phyloP scores from a whole-genome alignment of 768 basidiomycete species.

The Hygrophorus russula region DNA sequence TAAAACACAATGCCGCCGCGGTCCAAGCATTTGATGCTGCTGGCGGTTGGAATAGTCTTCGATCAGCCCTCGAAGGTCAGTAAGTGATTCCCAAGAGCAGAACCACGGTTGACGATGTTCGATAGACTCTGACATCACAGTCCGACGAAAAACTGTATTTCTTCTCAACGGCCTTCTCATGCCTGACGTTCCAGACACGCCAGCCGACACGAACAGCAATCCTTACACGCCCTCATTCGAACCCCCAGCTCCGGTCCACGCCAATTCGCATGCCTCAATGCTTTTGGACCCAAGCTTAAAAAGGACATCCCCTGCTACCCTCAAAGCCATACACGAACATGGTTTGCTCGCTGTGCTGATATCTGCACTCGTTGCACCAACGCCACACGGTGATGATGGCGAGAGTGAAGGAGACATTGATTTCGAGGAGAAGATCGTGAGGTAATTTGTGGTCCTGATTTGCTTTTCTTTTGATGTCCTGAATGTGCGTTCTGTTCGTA shows the following conservation, averaged over 20 bases:
- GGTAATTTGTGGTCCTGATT: constrained; percentile 20
- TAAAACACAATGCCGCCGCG: constrained; percentile 70
- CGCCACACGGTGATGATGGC: constrained; percentile 59
- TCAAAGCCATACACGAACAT: constrained; percentile 36
- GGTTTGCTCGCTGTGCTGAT: constrained; percentile 40
- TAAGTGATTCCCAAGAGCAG: not conserved
- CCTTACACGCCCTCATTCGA: constrained; percentile 14
- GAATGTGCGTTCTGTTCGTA: constrained; percentile 11
- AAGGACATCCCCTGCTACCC: constrained; percentile 36
- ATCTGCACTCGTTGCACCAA: constrained; percentile 37
- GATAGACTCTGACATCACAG: constrained; percentile 63
- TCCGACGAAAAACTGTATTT: constrained; percentile 73
- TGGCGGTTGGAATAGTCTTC: constrained; percentile 57
- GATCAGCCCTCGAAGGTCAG: constrained; percentile 48
- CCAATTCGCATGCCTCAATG: constrained; percentile 64
- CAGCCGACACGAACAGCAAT: constrained; percentile 12
- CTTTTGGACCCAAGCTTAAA: constrained; percentile 42
- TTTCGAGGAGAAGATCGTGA: constrained; percentile 53
- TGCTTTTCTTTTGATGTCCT: not conserved
- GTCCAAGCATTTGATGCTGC: constrained; percentile 37
- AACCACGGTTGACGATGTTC: not conserved
- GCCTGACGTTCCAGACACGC: constrained; percentile 24
- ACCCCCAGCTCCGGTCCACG: constrained; percentile 33
- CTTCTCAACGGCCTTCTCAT: constrained; percentile 62
- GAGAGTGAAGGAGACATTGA: constrained; percentile 36